A percentile compares a stretch with the other conserved stretches of the same genome.
These are phyloP conservation scores for Backusella tuberculispora DNA, from an alignment of 192 early-diverging fungal genomes.

Conservation along the genomic window DNA sequence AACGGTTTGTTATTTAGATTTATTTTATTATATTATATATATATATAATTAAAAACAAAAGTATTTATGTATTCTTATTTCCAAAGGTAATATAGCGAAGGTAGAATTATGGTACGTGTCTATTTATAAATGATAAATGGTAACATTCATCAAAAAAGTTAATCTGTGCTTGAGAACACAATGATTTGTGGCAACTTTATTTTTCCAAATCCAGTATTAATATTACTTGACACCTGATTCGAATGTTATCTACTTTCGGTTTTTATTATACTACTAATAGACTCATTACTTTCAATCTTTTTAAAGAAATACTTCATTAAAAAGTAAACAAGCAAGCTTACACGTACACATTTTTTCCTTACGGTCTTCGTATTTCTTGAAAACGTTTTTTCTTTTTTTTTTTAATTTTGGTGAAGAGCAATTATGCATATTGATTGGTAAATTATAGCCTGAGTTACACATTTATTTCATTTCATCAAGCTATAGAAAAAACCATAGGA, in stretches of 20 bases:
- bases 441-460: background rate
- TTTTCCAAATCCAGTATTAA: background rate
- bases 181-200: background rate
- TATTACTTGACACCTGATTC: constrained; percentile 1
- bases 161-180: background rate
- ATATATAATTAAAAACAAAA: too few relatives aligned
- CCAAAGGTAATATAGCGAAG: background rate
- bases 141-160: background rate
- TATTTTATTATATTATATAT: too few relatives aligned
- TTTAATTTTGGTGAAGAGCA: constrained; percentile 18
- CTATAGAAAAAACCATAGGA: background rate
- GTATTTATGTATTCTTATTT: too few relatives aligned
- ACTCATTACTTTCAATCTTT: constrained; percentile 3
- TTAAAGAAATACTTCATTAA: constrained; percentile 16
- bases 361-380: background rate
- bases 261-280: background rate
- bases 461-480: background rate
- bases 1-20: background rate
- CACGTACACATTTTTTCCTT: background rate
- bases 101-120: background rate
- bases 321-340: background rate
- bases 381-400: background rate
- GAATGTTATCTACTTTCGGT: background rate
- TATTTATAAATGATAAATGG: background rate
- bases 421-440: constrained; percentile 9